Conservation (phyloP, 768 basidiomycete genomes). For the Leccinum rimulosum region DNA sequence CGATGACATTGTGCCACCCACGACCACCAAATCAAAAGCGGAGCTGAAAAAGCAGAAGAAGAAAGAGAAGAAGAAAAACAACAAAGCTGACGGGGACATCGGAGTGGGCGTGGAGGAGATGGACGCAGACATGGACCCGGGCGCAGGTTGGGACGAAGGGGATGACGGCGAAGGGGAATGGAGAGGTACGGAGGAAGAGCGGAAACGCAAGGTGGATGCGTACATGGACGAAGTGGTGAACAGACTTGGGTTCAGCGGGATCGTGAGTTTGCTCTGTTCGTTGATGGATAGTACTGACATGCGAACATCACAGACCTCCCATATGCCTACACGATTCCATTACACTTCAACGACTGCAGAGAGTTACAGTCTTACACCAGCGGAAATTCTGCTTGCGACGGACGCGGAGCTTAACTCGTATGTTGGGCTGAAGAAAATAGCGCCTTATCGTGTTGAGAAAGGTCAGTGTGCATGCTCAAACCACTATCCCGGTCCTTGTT, state of each 20-base stretch:
- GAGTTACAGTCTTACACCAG: conserved; percentile 68
- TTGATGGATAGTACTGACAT: neutral
- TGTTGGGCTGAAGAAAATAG: conserved; percentile 85
- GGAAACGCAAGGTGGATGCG: conserved; percentile 76
- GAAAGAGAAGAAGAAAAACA: conserved; percentile 45
- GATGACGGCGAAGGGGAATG: conserved; percentile 59
- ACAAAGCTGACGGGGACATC: conserved; percentile 39
- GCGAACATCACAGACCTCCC: conserved; percentile 64
- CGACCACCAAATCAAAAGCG: conserved; percentile 31
- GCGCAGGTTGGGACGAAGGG: conserved; percentile 30
- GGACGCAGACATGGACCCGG: conserved; percentile 60
- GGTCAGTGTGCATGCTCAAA: conserved; percentile 16
- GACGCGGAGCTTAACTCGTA: conserved; percentile 93
- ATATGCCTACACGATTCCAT: conserved; percentile 89
- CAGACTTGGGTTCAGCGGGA: conserved; percentile 87
- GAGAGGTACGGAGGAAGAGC: conserved; percentile 89
- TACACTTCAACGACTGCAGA: conserved; percentile 71
- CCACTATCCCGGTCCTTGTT: neutral
- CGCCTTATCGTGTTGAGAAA: conserved; percentile 75
- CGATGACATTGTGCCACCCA: conserved; percentile 50
- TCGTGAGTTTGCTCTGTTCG: conserved; percentile 51
- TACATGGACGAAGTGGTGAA: conserved; percentile 91
- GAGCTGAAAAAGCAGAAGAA: conserved; percentile 40
- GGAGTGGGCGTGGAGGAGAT: conserved; percentile 49
- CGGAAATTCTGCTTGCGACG: conserved; percentile 86